A percentile compares a stretch with the other conserved stretches of the same genome.
Evolutionary conservation across 129 eudicot genomes (phyloP).

Genomic region (Flaveria sonorensis): DNA sequence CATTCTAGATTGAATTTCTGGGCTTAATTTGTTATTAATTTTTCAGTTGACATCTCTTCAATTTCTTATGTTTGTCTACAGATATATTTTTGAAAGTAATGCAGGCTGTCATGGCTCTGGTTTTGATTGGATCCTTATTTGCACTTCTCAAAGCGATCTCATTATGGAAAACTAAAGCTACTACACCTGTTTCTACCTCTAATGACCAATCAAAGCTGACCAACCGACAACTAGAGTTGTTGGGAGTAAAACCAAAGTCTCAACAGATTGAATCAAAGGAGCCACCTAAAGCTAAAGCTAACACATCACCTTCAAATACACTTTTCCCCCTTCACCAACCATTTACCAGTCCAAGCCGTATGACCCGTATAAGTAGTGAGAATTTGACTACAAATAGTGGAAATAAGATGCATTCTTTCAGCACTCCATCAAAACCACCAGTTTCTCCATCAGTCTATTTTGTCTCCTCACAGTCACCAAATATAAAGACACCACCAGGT

Average conservation of each 20-base stretch:
- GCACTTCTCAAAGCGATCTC: conserved; percentile 75
- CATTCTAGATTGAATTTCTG: conserved; percentile 6
- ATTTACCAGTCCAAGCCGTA: conserved; percentile 37
- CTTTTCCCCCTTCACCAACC: conserved; percentile 84
- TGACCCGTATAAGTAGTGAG: conserved; percentile 50
- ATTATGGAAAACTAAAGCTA: conserved; percentile 48
- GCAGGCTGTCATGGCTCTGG: conserved; percentile 45
- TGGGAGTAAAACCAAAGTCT: conserved; percentile 61
- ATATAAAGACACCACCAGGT: conserved; percentile 60
- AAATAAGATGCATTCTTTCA: conserved; percentile 52
- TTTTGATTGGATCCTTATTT: conserved; percentile 55
- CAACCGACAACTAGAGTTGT: conserved; percentile 60
- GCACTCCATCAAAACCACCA: conserved; percentile 67
- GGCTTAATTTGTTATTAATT: neutral
- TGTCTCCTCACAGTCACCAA: conserved; percentile 57
- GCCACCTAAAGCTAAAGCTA: conserved; percentile 57
- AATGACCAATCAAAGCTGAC: conserved; percentile 50
- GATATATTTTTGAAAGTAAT: conserved; percentile 54
- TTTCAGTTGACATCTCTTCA: neutral
- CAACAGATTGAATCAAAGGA: conserved; percentile 52
- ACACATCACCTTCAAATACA: conserved; percentile 52
- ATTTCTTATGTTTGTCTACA: conserved; percentile 35
- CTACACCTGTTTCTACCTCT: conserved; percentile 47
- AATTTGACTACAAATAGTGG: conserved; percentile 51
- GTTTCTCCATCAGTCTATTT: conserved; percentile 73